Conservation (phyloP, 1,139 yeast species). For the Trichomonascaceae sp. region DNA sequence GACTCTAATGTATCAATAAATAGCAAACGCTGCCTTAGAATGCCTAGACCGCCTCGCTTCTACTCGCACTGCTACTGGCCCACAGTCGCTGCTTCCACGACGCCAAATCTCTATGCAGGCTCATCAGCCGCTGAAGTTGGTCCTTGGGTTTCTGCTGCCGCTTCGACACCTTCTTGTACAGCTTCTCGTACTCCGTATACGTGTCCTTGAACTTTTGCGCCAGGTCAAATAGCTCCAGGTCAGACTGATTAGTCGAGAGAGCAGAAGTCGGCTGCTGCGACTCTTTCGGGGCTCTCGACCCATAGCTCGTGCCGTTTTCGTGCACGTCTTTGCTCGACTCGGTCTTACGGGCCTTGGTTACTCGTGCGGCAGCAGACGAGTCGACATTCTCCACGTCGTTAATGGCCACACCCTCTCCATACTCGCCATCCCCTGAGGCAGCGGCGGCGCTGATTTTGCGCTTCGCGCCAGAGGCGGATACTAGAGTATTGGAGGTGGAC, state of each 20-base stretch:
- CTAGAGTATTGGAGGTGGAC: too few species aligned
- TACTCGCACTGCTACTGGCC: slow-evolving; percentile 11
- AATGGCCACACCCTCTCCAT: too few species aligned
- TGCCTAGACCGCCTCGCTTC: not conserved
- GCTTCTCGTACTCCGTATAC: slow-evolving; percentile 25
- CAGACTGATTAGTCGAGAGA: too few species aligned
- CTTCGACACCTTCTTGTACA: slow-evolving; percentile 20
- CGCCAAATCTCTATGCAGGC: slow-evolving; percentile 27
- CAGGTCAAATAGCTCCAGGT: slow-evolving; percentile 22
- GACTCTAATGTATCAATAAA: too few species aligned
- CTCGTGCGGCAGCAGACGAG: slow-evolving; percentile 5
- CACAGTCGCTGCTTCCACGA: slow-evolving; percentile 28
- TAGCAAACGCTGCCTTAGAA: too few species aligned
- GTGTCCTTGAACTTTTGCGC: slow-evolving; percentile 25
- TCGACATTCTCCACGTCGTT: too few species aligned
- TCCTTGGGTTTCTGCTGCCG: slow-evolving; percentile 15
- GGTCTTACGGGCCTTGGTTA: slow-evolving; percentile 8
- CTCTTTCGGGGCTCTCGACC: slow-evolving; percentile 3
- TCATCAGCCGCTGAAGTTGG: slow-evolving; percentile 22
- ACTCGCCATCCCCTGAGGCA: too few species aligned
- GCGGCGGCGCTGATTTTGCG: slow-evolving; percentile 12
- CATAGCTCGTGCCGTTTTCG: too few species aligned
- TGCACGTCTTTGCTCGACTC: not conserved
- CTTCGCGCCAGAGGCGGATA: slow-evolving; percentile 8
- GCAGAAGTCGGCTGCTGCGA: slow-evolving; percentile 6